A percentile compares a stretch with the other conserved stretches of the same genome.
Conservation (phyloP, 139 green algal species). For the Deuterostichococcus epilithicus region DNA sequence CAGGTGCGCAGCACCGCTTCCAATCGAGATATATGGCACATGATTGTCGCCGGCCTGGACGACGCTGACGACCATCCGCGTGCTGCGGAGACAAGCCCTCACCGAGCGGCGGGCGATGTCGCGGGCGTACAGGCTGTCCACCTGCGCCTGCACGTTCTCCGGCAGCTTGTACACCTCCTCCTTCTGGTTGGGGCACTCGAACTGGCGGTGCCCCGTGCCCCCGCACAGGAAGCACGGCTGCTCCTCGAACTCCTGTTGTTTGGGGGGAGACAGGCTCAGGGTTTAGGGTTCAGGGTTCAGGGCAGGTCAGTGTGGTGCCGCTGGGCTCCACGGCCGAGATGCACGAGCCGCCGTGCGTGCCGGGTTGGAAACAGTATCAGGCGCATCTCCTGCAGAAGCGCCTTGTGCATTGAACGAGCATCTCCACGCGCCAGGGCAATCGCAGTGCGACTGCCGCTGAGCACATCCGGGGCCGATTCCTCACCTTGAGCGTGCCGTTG, state of each 20-base stretch:
- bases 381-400: not conserved
- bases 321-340: not conserved
- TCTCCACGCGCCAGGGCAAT: too few relatives aligned
- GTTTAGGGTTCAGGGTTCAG: conserved; percentile 26
- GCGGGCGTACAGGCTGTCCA: conserved; percentile 3
- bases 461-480: not conserved
- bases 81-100: too few relatives aligned
- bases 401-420: not conserved
- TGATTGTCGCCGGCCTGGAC: not conserved
- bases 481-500: conserved; percentile 78
- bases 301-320: not conserved
- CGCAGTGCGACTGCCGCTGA: too few relatives aligned
- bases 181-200: conserved; percentile 54
- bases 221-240: conserved; percentile 69
- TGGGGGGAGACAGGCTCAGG: too few relatives aligned
- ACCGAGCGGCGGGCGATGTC: not conserved
- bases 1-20: too few relatives aligned
- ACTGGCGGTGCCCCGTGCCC: conserved; percentile 47
- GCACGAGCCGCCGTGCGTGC: too few relatives aligned
- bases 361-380: too few relatives aligned
- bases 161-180: conserved; percentile 75
- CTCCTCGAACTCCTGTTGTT: conserved; percentile 32
- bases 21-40: too few relatives aligned
- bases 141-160: conserved; percentile 60
- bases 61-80: not conserved